A percentile compares a stretch with the other conserved stretches of the same genome.
Evolutionary conservation across 129 eudicot genomes (phyloP).

Genomic region (Calendula officinalis): DNA sequence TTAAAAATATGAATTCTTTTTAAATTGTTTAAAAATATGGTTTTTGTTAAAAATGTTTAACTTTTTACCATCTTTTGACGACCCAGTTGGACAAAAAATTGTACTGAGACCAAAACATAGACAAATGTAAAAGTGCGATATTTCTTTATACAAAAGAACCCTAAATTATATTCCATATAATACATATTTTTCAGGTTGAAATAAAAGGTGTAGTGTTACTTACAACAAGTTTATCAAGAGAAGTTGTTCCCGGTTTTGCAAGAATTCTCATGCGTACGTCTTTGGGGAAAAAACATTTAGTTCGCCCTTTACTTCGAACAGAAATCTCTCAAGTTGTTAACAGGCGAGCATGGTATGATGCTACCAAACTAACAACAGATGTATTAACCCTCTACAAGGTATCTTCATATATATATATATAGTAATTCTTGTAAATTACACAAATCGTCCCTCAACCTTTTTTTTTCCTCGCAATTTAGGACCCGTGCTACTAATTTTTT

Average conservation of each 20-base stretch:
- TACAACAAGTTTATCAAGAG: constrained; percentile 78
- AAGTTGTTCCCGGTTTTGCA: constrained; percentile 91
- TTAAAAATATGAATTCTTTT: too few species aligned
- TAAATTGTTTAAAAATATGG: too few species aligned
- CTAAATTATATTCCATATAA: not conserved
- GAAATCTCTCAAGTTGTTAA: constrained; percentile 91
- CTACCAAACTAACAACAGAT: constrained; percentile 83
- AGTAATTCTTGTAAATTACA: not conserved
- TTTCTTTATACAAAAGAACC: not conserved
- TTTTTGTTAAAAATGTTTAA: too few species aligned
- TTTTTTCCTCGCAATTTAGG: too few species aligned
- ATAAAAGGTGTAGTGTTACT: constrained; percentile 77
- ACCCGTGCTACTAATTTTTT: too few species aligned
- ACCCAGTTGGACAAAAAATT: too few species aligned
- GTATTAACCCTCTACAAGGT: constrained; percentile 89
- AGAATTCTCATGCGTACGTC: constrained; percentile 89
- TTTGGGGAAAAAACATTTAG: constrained; percentile 80
- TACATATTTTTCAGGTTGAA: constrained; percentile 52
- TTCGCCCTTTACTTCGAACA: constrained; percentile 79
- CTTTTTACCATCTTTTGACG: too few species aligned
- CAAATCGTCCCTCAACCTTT: too few species aligned
- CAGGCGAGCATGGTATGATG: constrained; percentile 96
- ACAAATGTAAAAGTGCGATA: too few species aligned
- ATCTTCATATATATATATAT: constrained; percentile 1
- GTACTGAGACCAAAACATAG: too few species aligned